These are phyloP conservation scores for Alisma plantagoaquatica DNA, from an alignment of 106 monocot genomes.

Conservation along the genomic window DNA sequence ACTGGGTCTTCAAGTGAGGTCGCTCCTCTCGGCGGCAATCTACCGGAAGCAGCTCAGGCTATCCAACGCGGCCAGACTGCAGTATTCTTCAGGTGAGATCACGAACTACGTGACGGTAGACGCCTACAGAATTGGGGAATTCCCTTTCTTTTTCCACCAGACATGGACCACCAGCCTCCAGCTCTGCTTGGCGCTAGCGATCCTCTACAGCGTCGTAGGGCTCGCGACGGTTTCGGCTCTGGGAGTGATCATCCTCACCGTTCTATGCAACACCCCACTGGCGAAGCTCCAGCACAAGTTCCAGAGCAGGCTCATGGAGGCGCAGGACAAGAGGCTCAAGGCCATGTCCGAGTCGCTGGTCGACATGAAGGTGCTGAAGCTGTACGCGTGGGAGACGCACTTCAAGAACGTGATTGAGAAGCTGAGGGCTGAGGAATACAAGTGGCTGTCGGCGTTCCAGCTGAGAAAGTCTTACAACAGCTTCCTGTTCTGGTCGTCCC, in stretches of 20 bases:
- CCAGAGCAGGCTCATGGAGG: slow-evolving; percentile 73
- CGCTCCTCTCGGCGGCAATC: slow-evolving; percentile 71
- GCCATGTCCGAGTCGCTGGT: slow-evolving; percentile 80
- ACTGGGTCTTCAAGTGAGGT: slow-evolving; percentile 71
- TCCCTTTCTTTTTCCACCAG: slow-evolving; percentile 87
- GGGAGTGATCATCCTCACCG: slow-evolving; percentile 52
- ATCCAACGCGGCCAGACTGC: slow-evolving; percentile 41
- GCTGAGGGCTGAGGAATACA: slow-evolving; percentile 46
- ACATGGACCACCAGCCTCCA: slow-evolving; percentile 80
- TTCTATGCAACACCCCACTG: slow-evolving; percentile 59
- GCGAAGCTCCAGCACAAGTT: slow-evolving; percentile 72
- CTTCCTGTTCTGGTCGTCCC: slow-evolving; percentile 83
- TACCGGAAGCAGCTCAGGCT: slow-evolving; percentile 59
- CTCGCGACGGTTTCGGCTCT: slow-evolving; percentile 60
- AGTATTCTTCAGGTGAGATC: slow-evolving; percentile 77
- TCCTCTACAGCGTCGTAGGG: slow-evolving; percentile 76
- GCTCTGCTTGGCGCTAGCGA: slow-evolving; percentile 56
- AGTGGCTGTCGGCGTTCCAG: slow-evolving; percentile 78
- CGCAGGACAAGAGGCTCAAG: slow-evolving; percentile 79
- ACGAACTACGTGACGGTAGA: slow-evolving; percentile 92
- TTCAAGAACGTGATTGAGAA: slow-evolving; percentile 50
- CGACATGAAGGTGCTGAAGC: slow-evolving; percentile 96
- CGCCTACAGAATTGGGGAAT: slow-evolving; percentile 91
- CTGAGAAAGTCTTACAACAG: slow-evolving; percentile 53
- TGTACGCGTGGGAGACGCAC: slow-evolving; percentile 90